phyloP scores from a whole-genome alignment of 208 protist genomes.

The Leptomonas seymouri region DNA sequence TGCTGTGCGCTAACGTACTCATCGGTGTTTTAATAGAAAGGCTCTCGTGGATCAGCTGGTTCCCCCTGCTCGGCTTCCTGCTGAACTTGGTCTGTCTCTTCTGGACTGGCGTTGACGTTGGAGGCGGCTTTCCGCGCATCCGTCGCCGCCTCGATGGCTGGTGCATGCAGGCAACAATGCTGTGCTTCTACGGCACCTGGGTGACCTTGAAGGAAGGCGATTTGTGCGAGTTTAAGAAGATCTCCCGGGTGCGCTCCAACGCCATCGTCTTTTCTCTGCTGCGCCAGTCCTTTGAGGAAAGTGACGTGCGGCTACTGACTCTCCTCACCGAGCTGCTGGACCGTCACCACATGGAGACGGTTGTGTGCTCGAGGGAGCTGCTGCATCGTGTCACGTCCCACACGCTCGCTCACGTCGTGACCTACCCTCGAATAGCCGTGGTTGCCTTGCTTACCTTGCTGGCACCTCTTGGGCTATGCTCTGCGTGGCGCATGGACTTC shows the following conservation, averaged over 20 bases:
- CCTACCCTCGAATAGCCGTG: conserved; percentile 3
- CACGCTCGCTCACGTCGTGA: conserved; percentile 4
- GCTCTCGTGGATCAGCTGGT: conserved; percentile 17
- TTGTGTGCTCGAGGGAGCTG: conserved; percentile 5
- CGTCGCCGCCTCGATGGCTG: neutral
- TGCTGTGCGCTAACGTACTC: conserved; percentile 22
- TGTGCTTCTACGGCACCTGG: conserved; percentile 22
- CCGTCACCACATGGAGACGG: neutral
- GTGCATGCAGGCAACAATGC: conserved; percentile 6
- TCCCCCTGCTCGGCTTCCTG: conserved; percentile 9
- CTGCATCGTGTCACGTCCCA: conserved; percentile 16
- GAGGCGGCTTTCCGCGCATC: conserved; percentile 1
- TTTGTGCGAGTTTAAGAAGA: conserved; percentile 6
- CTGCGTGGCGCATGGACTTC: conserved; percentile 19
- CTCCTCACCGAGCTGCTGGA: conserved; percentile 9
- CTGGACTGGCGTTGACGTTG: conserved; percentile 1
- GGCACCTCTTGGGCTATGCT: conserved; percentile 18
- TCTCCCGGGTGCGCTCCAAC: conserved; percentile 8
- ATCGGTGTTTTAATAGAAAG: conserved; percentile 21
- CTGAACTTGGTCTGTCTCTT: conserved; percentile 4
- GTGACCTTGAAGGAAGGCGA: conserved; percentile 15
- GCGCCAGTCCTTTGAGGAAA: neutral
- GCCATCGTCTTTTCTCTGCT: neutral
- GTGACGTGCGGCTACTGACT: conserved; percentile 1
- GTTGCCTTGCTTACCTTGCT: neutral